A percentile compares a stretch with the other conserved stretches of the same genome.
Evolutionary conservation across 2,329 filamentous ascomycete species (phyloP).

Genomic region (Colletotrichum aenigma): DNA sequence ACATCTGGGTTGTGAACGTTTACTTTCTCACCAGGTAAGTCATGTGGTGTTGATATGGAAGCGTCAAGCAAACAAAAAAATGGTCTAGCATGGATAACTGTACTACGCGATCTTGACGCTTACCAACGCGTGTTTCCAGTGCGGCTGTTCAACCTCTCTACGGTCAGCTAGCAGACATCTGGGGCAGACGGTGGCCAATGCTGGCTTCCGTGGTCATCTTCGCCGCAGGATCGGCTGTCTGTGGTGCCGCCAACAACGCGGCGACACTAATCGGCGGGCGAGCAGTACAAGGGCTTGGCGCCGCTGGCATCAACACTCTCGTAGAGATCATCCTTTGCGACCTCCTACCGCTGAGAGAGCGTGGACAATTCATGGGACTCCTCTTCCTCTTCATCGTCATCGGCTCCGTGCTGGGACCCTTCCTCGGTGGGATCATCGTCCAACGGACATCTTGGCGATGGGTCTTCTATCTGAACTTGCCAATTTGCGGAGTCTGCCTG

Average conservation of each 20-base stretch:
- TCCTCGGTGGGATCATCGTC: constrained; percentile 32
- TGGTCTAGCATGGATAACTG: not conserved
- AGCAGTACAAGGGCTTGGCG: constrained; percentile 45
- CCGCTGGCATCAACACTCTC: constrained; percentile 23
- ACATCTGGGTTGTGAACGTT: constrained; percentile 26
- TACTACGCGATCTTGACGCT: not conserved
- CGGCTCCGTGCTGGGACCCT: constrained; percentile 31
- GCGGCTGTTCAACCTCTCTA: constrained; percentile 26
- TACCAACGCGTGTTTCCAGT: constrained; percentile 7
- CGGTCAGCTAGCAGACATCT: constrained; percentile 29
- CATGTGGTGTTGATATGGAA: not conserved
- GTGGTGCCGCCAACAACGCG: constrained; percentile 22
- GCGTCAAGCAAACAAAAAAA: not conserved
- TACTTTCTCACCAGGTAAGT: not conserved
- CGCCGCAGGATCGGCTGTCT: constrained; percentile 25
- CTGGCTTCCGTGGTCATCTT: constrained; percentile 23
- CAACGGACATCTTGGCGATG: constrained; percentile 42
- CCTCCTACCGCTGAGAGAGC: constrained; percentile 49
- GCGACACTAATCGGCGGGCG: constrained; percentile 48
- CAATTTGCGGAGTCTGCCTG: constrained; percentile 27
- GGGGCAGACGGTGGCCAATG: constrained; percentile 25
- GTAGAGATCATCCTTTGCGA: constrained; percentile 40
- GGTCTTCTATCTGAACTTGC: constrained; percentile 49
- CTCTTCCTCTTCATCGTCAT: constrained; percentile 43
- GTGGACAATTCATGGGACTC: constrained; percentile 38